A percentile compares a stretch with the other conserved stretches of the same genome.
Conservation (phyloP, 768 basidiomycete genomes). For the Boletus tomentosulus region DNA sequence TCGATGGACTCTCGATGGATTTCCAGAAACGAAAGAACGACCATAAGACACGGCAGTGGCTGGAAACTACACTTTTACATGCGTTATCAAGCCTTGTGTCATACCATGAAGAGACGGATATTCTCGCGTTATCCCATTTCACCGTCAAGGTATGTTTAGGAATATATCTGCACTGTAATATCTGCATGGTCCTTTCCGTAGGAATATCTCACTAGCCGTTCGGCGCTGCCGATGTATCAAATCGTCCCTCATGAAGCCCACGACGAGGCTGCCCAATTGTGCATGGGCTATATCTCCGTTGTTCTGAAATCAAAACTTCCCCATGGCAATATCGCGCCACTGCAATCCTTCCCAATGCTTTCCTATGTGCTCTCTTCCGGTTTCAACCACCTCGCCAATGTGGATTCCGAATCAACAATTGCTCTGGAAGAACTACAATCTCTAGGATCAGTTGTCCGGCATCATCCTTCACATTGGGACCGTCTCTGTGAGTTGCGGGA, state of each 20-base stretch:
- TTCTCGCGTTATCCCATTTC: not conserved
- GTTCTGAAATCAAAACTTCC: not conserved
- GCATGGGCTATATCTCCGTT: not conserved
- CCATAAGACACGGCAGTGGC: not conserved
- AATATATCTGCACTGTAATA: too few species aligned
- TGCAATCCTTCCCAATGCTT: not conserved
- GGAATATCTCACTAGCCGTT: conserved; percentile 2
- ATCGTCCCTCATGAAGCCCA: not conserved
- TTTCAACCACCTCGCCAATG: conserved; percentile 1
- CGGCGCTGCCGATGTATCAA: not conserved
- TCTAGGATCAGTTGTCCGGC: not conserved
- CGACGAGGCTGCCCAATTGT: not conserved
- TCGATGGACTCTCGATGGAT: not conserved
- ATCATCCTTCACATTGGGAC: conserved; percentile 2
- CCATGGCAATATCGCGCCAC: too few species aligned
- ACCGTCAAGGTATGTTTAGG: not conserved
- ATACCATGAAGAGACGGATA: not conserved
- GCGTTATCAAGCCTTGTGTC: not conserved
- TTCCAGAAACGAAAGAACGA: not conserved
- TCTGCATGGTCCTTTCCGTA: not conserved
- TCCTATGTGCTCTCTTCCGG: not conserved
- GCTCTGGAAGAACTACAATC: not conserved
- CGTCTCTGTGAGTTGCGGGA: not conserved
- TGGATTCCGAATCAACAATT: not conserved
- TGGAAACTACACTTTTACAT: not conserved